phyloP scores from a whole-genome alignment of 805 yeast species.

The Millerozyma acaciae region DNA sequence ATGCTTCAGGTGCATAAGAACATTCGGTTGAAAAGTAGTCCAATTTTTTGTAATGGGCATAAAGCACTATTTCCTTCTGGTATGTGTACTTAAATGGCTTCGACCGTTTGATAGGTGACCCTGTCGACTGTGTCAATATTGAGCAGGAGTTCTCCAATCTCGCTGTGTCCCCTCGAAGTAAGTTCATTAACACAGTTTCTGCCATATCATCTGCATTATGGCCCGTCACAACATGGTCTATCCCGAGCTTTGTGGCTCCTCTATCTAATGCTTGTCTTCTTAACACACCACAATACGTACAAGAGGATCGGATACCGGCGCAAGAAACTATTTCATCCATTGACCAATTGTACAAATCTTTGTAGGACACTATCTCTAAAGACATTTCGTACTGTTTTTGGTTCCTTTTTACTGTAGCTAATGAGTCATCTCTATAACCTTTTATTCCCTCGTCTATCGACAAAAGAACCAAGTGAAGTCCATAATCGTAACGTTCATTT shows the following conservation, averaged over 20 bases:
- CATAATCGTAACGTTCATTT: constrained; percentile 85
- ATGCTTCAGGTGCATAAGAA: constrained; percentile 97
- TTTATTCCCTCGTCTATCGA: constrained; percentile 96
- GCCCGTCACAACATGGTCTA: constrained; percentile 92
- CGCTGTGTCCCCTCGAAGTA: constrained; percentile 93
- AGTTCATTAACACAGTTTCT: constrained; percentile 93
- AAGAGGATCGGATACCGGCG: constrained; percentile 89
- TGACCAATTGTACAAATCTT: constrained; percentile 92
- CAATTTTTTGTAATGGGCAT: constrained; percentile 92
- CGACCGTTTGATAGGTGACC: constrained; percentile 87
- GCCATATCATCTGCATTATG: constrained; percentile 99
- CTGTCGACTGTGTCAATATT: constrained; percentile 75
- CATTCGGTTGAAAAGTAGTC: constrained; percentile 98
- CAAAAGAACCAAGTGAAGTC: constrained; percentile 75
- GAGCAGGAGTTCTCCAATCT: constrained; percentile 84
- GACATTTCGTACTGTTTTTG: constrained; percentile 81
- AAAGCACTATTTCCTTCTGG: constrained; percentile 94
- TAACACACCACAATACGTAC: constrained; percentile 97
- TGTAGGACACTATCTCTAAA: constrained; percentile 76
- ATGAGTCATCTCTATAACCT: constrained; percentile 94
- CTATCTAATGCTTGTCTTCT: constrained; percentile 95
- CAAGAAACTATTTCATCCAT: constrained; percentile 97
- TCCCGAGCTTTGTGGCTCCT: constrained; percentile 84
- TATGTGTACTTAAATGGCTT: constrained; percentile 95
- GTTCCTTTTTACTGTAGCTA: constrained; percentile 94